Evolutionary conservation across 805 yeast species (phyloP).

Genomic region (Metschnikowia henanensis): DNA sequence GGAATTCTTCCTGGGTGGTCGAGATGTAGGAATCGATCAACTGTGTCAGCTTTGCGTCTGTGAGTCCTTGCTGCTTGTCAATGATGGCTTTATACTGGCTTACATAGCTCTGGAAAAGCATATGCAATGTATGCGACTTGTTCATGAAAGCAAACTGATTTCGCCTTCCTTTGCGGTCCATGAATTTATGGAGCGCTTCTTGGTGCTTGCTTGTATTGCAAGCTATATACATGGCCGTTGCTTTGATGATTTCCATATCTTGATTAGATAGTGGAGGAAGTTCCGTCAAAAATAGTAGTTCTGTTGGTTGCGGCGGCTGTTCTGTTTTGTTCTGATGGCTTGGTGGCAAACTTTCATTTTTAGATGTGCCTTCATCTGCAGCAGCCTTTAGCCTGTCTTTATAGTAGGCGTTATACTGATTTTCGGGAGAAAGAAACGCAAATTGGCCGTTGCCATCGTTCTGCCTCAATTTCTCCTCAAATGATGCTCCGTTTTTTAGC

Average conservation of each 20-base stretch:
- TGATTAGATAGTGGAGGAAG: constrained; percentile 48
- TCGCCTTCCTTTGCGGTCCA: constrained; percentile 35
- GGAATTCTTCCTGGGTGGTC: constrained; percentile 30
- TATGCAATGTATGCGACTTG: constrained; percentile 58
- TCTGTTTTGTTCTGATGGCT: not conserved
- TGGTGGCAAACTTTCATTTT: not conserved
- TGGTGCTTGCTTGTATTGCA: constrained; percentile 51
- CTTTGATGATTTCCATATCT: constrained; percentile 69
- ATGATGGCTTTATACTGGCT: constrained; percentile 50
- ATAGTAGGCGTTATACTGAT: constrained; percentile 62
- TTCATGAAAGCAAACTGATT: constrained; percentile 70
- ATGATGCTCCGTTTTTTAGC: constrained; percentile 60
- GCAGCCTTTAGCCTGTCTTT: constrained; percentile 35
- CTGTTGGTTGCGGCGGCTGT: constrained; percentile 18
- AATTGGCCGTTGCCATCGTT: constrained; percentile 55
- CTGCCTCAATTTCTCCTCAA: constrained; percentile 56
- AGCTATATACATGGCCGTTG: constrained; percentile 70
- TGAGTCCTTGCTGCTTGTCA: constrained; percentile 13
- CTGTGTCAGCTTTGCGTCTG: constrained; percentile 6
- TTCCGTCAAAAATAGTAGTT: constrained; percentile 27
- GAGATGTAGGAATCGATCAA: constrained; percentile 18
- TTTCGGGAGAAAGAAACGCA: constrained; percentile 55
- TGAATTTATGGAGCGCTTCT: constrained; percentile 34
- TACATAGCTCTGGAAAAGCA: constrained; percentile 48
- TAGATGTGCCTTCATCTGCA: not conserved